A percentile compares a stretch with the other conserved stretches of the same genome.
These are phyloP conservation scores for Turritis glabra DNA, from an alignment of 345 rosid species.

Conservation along the genomic window DNA sequence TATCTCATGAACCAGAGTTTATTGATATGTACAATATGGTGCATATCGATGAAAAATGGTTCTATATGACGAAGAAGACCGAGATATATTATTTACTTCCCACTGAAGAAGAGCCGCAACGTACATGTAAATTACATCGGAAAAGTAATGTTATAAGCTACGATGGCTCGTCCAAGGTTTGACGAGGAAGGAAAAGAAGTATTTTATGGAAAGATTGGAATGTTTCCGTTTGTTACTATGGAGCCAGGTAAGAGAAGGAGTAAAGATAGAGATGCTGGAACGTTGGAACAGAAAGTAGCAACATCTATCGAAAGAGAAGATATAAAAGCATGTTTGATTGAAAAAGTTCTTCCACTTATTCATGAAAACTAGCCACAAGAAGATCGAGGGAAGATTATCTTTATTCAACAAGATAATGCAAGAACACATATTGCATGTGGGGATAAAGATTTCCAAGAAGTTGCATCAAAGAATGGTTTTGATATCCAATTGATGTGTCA, in stretches of 20 bases:
- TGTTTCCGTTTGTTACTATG: neutral
- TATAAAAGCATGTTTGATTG: too few relatives aligned
- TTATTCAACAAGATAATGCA: conserved; percentile 23
- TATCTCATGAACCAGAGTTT: neutral
- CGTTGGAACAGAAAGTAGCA: neutral
- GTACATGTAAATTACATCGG: neutral
- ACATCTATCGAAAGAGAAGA: neutral
- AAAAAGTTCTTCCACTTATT: neutral
- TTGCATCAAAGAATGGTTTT: neutral
- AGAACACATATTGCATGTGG: neutral
- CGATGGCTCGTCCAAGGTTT: too few relatives aligned
- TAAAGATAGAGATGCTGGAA: neutral
- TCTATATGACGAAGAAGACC: too few relatives aligned
- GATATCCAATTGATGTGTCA: neutral
- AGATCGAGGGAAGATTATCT: neutral
- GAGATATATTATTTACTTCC: conserved; percentile 7
- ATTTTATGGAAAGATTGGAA: conserved; percentile 9
- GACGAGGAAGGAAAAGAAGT: neutral
- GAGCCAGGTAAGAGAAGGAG: neutral
- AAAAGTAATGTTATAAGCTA: conserved; percentile 16
- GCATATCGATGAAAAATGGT: neutral
- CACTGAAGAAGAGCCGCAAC: neutral
- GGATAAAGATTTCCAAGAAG: neutral
- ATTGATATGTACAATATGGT: too few relatives aligned
- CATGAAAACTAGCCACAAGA: neutral